Evolutionary conservation across 2,329 filamentous ascomycete species (phyloP).

Genomic region (Amylocarpus encephaloides): DNA sequence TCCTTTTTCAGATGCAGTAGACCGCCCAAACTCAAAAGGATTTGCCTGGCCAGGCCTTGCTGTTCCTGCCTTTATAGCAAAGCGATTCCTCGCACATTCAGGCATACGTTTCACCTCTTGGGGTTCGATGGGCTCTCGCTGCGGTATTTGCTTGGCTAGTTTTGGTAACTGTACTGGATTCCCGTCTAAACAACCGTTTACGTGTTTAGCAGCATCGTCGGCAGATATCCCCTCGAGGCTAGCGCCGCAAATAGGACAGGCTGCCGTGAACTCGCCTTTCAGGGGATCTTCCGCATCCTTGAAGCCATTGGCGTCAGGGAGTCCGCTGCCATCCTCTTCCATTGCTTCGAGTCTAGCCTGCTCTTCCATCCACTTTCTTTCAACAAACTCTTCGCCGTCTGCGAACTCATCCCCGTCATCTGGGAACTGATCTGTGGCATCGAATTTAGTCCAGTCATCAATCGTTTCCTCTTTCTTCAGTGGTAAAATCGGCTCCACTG

Average conservation of each 20-base stretch:
- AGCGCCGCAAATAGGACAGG: constrained; percentile 73
- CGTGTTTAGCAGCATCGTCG: constrained; percentile 73
- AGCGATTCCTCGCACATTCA: constrained; percentile 37
- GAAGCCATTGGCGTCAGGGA: constrained; percentile 19
- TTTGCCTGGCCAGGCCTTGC: constrained; percentile 75
- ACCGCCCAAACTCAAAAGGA: constrained; percentile 56
- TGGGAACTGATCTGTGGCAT: constrained; percentile 55
- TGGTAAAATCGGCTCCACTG: constrained; percentile 28
- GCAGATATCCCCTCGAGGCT: constrained; percentile 52
- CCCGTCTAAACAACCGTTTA: constrained; percentile 89
- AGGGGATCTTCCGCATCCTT: constrained; percentile 3
- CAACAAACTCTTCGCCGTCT: constrained; percentile 57
- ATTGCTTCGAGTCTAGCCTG: constrained; percentile 61
- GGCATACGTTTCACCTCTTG: constrained; percentile 23
- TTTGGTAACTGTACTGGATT: constrained; percentile 54
- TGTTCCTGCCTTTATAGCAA: constrained; percentile 57
- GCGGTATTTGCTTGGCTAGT: constrained; percentile 20
- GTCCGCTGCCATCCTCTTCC: constrained; percentile 37
- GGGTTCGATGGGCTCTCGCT: neutral
- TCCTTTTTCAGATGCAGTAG: constrained; percentile 33
- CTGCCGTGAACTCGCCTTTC: constrained; percentile 20
- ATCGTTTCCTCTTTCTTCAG: constrained; percentile 45
- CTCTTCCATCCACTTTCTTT: constrained; percentile 67
- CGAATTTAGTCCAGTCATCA: constrained; percentile 48
- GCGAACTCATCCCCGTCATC: constrained; percentile 28